phyloP scores from a whole-genome alignment of 2,329 filamentous ascomycete species.

The Raffaelea deltoideospora region DNA sequence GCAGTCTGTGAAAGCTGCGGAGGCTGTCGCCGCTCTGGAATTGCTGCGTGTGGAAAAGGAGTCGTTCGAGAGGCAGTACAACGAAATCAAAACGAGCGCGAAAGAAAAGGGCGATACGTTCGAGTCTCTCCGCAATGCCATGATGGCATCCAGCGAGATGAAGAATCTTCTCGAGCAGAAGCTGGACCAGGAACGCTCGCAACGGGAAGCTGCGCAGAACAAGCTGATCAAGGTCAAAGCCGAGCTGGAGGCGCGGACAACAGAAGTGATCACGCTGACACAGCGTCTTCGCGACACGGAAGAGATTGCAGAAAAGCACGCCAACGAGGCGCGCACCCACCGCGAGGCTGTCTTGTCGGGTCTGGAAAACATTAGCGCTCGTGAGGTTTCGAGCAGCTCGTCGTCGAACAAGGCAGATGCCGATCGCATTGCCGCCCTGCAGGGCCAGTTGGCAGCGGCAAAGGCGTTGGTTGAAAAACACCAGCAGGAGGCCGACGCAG shows the following conservation, averaged over 20 bases:
- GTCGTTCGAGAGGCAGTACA: constrained; percentile 54
- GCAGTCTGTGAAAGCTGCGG: constrained; percentile 60
- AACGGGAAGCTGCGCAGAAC: constrained; percentile 58
- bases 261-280: constrained; percentile 60
- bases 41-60: constrained; percentile 77
- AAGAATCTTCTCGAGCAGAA: constrained; percentile 63
- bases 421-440: constrained; percentile 58
- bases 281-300: constrained; percentile 73
- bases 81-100: constrained; percentile 49
- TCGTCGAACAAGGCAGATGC: constrained; percentile 29
- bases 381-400: constrained; percentile 26
- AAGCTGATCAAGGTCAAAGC: constrained; percentile 62
- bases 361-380: constrained; percentile 55
- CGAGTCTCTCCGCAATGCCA: constrained; percentile 58
- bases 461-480: constrained; percentile 75
- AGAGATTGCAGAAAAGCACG: constrained; percentile 74
- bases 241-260: constrained; percentile 67
- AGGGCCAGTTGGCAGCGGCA: constrained; percentile 64
- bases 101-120: constrained; percentile 59
- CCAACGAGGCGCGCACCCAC: constrained; percentile 74
- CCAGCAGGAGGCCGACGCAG: constrained; percentile 72
- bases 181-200: constrained; percentile 66
- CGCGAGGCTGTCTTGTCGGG: constrained; percentile 70
- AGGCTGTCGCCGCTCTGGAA: constrained; percentile 59
- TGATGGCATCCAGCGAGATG: constrained; percentile 66